Percentiles rank a stretch among this genome's conserved stretches.
phyloP scores from a whole-genome alignment of 2,329 filamentous ascomycete genomes.

The Fonsecaea nubica region DNA sequence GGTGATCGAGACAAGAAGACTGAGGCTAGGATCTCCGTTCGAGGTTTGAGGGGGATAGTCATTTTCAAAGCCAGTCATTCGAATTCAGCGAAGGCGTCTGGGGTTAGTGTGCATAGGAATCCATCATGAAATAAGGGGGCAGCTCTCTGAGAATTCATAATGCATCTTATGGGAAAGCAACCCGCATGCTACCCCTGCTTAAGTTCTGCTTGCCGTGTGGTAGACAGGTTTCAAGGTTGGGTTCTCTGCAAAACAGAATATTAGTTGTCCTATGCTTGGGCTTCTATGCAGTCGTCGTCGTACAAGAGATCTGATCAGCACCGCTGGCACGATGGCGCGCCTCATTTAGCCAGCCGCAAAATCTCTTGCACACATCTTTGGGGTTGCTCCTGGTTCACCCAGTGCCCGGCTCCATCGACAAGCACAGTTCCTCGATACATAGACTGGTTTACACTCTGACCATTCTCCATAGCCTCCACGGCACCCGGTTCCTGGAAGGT shows the following conservation, averaged over 20 bases:
- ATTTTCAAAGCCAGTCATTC: conserved; percentile 12
- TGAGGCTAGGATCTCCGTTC: not conserved
- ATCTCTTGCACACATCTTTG: conserved; percentile 60
- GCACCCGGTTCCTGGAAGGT: conserved; percentile 71
- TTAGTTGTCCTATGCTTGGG: not conserved
- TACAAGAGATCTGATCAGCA: not conserved
- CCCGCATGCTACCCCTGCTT: conserved; percentile 22
- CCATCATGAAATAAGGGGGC: not conserved
- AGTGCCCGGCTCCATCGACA: conserved; percentile 70
- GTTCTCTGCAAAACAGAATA: not conserved
- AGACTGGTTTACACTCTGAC: conserved; percentile 62
- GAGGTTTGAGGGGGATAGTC: not conserved
- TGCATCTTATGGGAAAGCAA: conserved; percentile 12
- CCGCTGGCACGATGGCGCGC: conserved; percentile 11
- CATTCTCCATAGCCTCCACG: conserved; percentile 62
- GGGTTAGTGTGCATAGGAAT: conserved; percentile 21
- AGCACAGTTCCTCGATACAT: conserved; percentile 59
- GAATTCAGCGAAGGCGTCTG: conserved; percentile 33
- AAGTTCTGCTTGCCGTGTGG: conserved; percentile 17
- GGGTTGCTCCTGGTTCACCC: conserved; percentile 72
- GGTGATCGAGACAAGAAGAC: not conserved
- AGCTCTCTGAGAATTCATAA: conserved; percentile 8
- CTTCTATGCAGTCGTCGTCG: not conserved
- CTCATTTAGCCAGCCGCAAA: conserved; percentile 49
- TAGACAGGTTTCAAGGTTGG: not conserved